Evolutionary conservation across 1,284 basidiomycete genomes (phyloP).

Genomic region (Boletus sp.): DNA sequence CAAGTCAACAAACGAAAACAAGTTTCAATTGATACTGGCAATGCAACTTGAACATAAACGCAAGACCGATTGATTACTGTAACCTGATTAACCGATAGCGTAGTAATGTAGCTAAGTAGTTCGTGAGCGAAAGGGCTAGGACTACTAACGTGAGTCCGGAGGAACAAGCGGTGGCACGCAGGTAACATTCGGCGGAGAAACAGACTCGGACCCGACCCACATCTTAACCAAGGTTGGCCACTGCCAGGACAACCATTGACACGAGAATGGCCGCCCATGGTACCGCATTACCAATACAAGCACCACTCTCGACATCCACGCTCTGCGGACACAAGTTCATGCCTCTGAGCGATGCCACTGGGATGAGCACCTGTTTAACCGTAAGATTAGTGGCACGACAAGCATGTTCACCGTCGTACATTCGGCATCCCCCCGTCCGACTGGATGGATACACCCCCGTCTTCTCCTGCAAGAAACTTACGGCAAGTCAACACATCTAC

Average conservation of each 20-base stretch:
- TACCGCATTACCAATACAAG: not conserved
- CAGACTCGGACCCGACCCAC: too few species aligned
- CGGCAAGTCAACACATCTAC: constrained; percentile 67
- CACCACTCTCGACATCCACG: constrained; percentile 12
- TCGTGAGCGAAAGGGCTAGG: not conserved
- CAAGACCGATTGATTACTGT: constrained; percentile 9
- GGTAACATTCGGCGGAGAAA: too few species aligned
- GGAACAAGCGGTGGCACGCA: too few species aligned
- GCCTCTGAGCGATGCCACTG: constrained; percentile 19
- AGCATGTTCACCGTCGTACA: constrained; percentile 34
- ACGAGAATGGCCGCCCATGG: constrained; percentile 18
- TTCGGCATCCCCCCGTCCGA: constrained; percentile 46
- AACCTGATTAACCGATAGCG: too few species aligned
- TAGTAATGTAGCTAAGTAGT: constrained; percentile 12
- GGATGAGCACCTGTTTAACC: constrained; percentile 31
- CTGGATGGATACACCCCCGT: constrained; percentile 47
- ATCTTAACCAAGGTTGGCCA: constrained; percentile 15
- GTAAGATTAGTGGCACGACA: not conserved
- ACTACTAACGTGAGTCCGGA: too few species aligned
- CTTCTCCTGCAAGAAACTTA: constrained; percentile 46
- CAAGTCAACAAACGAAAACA: constrained; percentile 2
- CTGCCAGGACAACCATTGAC: constrained; percentile 12
- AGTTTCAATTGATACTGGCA: constrained; percentile 8
- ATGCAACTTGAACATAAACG: constrained; percentile 13
- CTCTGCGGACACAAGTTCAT: constrained; percentile 26